phyloP scores from a whole-genome alignment of 768 basidiomycete genomes.

The Tremella yokohamensis region DNA sequence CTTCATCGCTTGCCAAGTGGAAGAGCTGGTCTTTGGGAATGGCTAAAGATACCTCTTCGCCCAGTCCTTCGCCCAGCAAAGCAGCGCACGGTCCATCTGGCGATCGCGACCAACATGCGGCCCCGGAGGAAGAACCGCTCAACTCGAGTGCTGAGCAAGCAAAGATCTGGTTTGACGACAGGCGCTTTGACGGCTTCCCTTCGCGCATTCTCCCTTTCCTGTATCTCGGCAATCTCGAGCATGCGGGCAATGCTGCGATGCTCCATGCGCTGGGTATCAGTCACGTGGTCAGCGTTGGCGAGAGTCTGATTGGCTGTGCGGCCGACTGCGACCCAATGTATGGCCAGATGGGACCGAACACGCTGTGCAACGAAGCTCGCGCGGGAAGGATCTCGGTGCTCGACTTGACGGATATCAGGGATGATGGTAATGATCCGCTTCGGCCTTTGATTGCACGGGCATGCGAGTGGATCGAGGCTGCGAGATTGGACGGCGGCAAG shows the following conservation, averaged over 20 bases:
- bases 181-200: constrained; percentile 92
- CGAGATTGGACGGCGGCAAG: constrained; percentile 74
- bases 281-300: constrained; percentile 94
- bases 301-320: constrained; percentile 84
- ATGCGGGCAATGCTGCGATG: constrained; percentile 93
- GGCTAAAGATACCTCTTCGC: constrained; percentile 8
- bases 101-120: constrained; percentile 23
- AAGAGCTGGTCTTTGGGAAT: constrained; percentile 3
- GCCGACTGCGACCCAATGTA: constrained; percentile 51
- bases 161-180: constrained; percentile 91
- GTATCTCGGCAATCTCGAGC: constrained; percentile 90
- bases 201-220: constrained; percentile 87
- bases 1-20: not conserved
- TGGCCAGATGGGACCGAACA: constrained; percentile 28
- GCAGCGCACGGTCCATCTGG: constrained; percentile 9
- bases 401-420: constrained; percentile 61
- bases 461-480: constrained; percentile 89
- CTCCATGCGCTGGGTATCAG: constrained; percentile 92
- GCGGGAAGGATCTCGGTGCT: constrained; percentile 38
- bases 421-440: constrained; percentile 93
- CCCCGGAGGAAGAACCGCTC: constrained; percentile 25
- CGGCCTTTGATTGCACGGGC: constrained; percentile 82
- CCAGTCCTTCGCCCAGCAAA: constrained; percentile 5
- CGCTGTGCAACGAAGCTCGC: constrained; percentile 17
- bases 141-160: constrained; percentile 16